Percentiles rank a stretch among this genome's conserved stretches.
phyloP scores from a whole-genome alignment of 805 yeast genomes.

The Barnettozyma sucrosica region DNA sequence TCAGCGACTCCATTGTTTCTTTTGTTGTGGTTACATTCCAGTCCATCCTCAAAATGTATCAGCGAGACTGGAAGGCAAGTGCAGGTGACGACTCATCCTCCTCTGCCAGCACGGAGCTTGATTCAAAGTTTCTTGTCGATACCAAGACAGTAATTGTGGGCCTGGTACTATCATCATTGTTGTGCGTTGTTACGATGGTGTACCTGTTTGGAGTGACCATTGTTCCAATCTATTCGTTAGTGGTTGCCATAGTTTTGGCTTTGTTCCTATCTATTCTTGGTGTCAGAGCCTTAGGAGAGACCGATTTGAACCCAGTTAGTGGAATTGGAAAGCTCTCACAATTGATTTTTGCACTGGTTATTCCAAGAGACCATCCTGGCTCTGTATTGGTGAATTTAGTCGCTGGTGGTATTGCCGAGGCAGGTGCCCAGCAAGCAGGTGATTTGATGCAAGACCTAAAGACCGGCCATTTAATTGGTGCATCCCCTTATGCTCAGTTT shows the following conservation, averaged over 20 bases:
- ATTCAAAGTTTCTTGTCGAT: constrained; percentile 44
- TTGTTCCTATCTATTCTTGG: constrained; percentile 78
- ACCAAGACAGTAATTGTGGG: constrained; percentile 50
- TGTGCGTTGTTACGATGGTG: constrained; percentile 62
- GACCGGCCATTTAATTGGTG: constrained; percentile 88
- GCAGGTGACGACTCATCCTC: not conserved
- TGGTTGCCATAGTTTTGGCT: constrained; percentile 68
- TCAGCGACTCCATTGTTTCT: constrained; percentile 81
- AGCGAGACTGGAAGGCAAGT: not conserved
- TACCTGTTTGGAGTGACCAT: constrained; percentile 57
- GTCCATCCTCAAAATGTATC: constrained; percentile 29
- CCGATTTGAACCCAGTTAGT: constrained; percentile 93
- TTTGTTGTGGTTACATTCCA: constrained; percentile 55
- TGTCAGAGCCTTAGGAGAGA: constrained; percentile 92
- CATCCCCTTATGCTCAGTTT: constrained; percentile 90
- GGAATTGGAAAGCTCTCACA: constrained; percentile 96
- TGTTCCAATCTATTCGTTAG: constrained; percentile 65
- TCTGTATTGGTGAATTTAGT: constrained; percentile 78
- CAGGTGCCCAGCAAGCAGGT: constrained; percentile 99
- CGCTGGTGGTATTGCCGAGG: constrained; percentile 97
- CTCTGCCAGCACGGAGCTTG: constrained; percentile 23
- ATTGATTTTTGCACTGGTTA: constrained; percentile 72
- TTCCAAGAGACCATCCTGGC: constrained; percentile 72
- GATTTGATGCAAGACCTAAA: constrained; percentile 96
- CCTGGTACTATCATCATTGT: constrained; percentile 52